Conservation (phyloP, 106 monocot species). For the Dendrobium nobile region DNA sequence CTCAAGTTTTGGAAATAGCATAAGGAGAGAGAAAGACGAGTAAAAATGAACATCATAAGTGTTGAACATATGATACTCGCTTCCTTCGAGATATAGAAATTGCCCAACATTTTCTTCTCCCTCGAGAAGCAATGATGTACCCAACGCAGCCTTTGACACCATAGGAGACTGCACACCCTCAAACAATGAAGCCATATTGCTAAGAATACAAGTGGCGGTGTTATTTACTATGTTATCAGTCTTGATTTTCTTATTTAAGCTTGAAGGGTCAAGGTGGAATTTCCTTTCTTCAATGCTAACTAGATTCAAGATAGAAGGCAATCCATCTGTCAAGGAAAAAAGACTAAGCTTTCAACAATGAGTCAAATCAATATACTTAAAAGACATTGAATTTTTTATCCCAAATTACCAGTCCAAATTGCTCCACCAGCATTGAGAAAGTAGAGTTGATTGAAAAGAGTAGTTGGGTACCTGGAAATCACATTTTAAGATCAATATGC, state of each 20-base stretch:
- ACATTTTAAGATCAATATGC: not conserved
- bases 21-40: constrained; percentile 64
- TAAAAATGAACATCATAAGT: constrained; percentile 99
- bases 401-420: constrained; percentile 85
- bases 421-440: constrained; percentile 96
- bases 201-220: constrained; percentile 43
- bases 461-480: constrained; percentile 66
- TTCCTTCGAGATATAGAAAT: constrained; percentile 88
- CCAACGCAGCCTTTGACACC: constrained; percentile 45
- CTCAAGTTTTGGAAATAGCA: constrained; percentile 71
- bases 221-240: constrained; percentile 8
- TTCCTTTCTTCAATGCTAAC: constrained; percentile 43
- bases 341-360: not conserved
- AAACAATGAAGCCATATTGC: constrained; percentile 54
- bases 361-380: not conserved
- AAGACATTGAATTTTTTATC: not conserved
- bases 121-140: constrained; percentile 50
- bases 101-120: constrained; percentile 92
- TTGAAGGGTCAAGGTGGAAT: constrained; percentile 48
- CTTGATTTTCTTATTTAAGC: constrained; percentile 8
- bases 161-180: constrained; percentile 39
- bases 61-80: constrained; percentile 95
- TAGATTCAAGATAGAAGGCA: constrained; percentile 54
- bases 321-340: constrained; percentile 55
- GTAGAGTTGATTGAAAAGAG: constrained; percentile 95